phyloP scores from a whole-genome alignment of 83 land plant species.

The Picea engelmannii region DNA sequence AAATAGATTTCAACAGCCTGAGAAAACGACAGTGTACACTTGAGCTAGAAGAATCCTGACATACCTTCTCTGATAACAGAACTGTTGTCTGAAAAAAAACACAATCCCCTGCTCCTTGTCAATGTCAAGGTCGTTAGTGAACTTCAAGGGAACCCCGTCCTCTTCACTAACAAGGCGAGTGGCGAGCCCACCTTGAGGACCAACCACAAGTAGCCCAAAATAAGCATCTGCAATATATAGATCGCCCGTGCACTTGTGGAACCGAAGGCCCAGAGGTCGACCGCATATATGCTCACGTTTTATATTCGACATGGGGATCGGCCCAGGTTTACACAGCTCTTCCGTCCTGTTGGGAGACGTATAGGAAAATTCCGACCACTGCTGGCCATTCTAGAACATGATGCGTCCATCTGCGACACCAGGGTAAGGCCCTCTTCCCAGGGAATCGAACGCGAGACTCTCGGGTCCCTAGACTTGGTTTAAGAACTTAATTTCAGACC shows the following conservation, averaged over 20 bases:
- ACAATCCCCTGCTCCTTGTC: constrained; percentile 72
- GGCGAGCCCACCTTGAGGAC: constrained; percentile 82
- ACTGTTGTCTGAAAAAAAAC: constrained; percentile 81
- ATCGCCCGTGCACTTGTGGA: constrained; percentile 50
- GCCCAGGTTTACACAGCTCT: too few species aligned
- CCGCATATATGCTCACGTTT: too few species aligned
- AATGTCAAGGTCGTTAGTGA: constrained; percentile 79
- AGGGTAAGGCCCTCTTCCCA: too few species aligned
- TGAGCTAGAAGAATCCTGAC: background rate
- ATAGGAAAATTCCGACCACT: too few species aligned
- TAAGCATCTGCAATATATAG: constrained; percentile 88
- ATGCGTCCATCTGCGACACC: too few species aligned
- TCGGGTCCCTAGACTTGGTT: too few species aligned
- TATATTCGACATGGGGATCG: constrained; percentile 33
- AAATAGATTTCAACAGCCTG: too few species aligned
- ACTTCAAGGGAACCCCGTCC: constrained; percentile 68
- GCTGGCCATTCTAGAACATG: too few species aligned
- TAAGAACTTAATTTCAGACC: too few species aligned
- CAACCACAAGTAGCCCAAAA: constrained; percentile 70
- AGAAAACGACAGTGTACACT: too few species aligned
- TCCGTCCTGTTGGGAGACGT: too few species aligned
- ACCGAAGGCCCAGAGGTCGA: background rate
- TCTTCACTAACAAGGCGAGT: constrained; percentile 56
- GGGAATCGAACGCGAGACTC: too few species aligned
- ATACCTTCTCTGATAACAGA: constrained; percentile 71